Percentiles rank a stretch among this genome's conserved stretches.
Evolutionary conservation across 2,329 filamentous ascomycete species (phyloP).

Genomic region (Arthroderma sp.): DNA sequence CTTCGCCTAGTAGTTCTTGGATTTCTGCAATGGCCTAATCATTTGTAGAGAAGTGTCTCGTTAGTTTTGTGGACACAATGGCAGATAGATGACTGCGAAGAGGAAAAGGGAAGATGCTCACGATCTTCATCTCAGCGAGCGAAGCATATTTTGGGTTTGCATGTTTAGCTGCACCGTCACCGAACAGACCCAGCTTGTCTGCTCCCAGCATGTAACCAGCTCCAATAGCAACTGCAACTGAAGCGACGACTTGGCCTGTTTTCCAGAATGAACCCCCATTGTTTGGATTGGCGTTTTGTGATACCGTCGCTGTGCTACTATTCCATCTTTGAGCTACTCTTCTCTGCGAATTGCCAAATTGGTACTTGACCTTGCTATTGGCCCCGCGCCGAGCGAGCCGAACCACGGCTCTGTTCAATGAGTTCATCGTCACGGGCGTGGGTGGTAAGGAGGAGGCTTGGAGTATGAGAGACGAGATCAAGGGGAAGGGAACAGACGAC

Average conservation of each 20-base stretch:
- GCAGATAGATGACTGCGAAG: background rate
- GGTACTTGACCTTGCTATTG: background rate
- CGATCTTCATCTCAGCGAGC: conserved; percentile 27
- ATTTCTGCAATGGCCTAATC: conserved; percentile 46
- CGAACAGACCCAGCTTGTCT: conserved; percentile 22
- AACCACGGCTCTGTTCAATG: conserved; percentile 5
- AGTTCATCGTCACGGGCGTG: conserved; percentile 12
- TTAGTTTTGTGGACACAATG: background rate
- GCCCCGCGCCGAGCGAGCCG: conserved; percentile 5
- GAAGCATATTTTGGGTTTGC: conserved; percentile 26
- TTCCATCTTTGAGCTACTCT: conserved; percentile 6
- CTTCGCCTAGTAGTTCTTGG: conserved; percentile 39
- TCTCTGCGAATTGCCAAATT: background rate
- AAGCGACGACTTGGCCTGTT: conserved; percentile 21
- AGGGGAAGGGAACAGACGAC: too few species aligned
- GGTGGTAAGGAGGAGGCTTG: too few species aligned
- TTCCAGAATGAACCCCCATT: conserved; percentile 3
- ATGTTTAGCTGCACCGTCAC: conserved; percentile 5
- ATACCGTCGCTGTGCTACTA: conserved; percentile 4
- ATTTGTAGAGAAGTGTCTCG: background rate
- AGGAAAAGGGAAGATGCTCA: conserved; percentile 9
- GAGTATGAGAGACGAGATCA: too few species aligned
- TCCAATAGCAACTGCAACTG: conserved; percentile 38
- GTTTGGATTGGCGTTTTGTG: background rate
- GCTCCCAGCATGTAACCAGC: conserved; percentile 40